A percentile compares a stretch with the other conserved stretches of the same genome.
Evolutionary conservation across 1,284 basidiomycete species (phyloP).

Genomic region (Fomitopsis pinicola): DNA sequence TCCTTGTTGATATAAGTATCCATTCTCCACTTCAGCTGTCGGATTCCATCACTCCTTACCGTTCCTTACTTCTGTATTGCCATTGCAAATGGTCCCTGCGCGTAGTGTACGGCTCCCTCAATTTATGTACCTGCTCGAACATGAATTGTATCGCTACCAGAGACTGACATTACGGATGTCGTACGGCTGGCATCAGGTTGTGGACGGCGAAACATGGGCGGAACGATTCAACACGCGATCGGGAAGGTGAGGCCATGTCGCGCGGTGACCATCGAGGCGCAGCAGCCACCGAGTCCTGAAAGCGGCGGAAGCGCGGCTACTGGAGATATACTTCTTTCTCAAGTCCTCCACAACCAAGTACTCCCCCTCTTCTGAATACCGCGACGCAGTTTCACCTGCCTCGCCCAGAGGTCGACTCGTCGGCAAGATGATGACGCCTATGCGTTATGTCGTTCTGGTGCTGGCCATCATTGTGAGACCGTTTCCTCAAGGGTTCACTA

Average conservation of each 20-base stretch:
- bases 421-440: slow-evolving; percentile 69
- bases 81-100: slow-evolving; percentile 7
- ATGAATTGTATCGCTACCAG: background rate
- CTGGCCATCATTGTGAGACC: slow-evolving; percentile 59
- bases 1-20: slow-evolving; percentile 1
- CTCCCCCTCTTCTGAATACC: background rate
- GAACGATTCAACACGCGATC: background rate
- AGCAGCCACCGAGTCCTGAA: background rate
- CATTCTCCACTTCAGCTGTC: slow-evolving; percentile 3
- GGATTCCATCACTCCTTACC: slow-evolving; percentile 3
- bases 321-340: background rate
- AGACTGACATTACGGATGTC: background rate
- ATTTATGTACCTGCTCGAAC: slow-evolving; percentile 9
- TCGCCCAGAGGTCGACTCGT: background rate
- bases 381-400: background rate
- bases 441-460: slow-evolving; percentile 68
- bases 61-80: slow-evolving; percentile 12
- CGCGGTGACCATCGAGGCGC: background rate
- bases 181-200: background rate
- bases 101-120: slow-evolving; percentile 3
- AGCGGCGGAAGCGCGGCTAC: background rate
- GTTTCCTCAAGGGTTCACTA: background rate
- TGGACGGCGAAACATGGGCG: background rate
- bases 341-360: background rate
- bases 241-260: background rate